Evolutionary conservation across 257 asterid genomes (phyloP).

Genomic region (Fraxinus anomala): DNA sequence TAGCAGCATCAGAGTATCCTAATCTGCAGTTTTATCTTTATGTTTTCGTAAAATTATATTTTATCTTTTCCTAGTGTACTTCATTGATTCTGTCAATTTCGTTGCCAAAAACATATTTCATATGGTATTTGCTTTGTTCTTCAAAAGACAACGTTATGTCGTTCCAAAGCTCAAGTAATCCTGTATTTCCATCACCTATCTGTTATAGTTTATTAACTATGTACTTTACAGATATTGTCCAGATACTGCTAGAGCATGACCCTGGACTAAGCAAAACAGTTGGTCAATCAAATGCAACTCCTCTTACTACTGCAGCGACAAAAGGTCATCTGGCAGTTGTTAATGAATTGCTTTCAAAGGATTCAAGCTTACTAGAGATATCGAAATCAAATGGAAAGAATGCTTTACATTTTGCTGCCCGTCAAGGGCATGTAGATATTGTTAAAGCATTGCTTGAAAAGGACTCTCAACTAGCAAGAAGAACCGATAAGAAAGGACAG

Average conservation of each 20-base stretch:
- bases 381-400: conserved; percentile 77
- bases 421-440: conserved; percentile 72
- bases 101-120: background rate
- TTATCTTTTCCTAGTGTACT: background rate
- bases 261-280: conserved; percentile 63
- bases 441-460: conserved; percentile 60
- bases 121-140: background rate
- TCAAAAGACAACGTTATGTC: background rate
- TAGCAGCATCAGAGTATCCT: background rate
- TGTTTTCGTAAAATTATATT: background rate
- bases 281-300: conserved; percentile 80
- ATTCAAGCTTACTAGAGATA: conserved; percentile 61
- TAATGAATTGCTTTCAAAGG: conserved; percentile 56
- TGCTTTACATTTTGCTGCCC: conserved; percentile 73
- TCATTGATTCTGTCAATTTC: background rate
- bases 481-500: conserved; percentile 78
- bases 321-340: conserved; percentile 71
- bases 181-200: background rate
- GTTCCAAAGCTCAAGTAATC: background rate
- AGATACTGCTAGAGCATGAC: conserved; percentile 65
- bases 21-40: background rate
- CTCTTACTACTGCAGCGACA: conserved; percentile 76
- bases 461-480: conserved; percentile 68
- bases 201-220: background rate
- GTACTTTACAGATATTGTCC: conserved; percentile 56